These are phyloP conservation scores for Fraxinus paxiana DNA, from an alignment of 305 asterid genomes.

Conservation along the genomic window DNA sequence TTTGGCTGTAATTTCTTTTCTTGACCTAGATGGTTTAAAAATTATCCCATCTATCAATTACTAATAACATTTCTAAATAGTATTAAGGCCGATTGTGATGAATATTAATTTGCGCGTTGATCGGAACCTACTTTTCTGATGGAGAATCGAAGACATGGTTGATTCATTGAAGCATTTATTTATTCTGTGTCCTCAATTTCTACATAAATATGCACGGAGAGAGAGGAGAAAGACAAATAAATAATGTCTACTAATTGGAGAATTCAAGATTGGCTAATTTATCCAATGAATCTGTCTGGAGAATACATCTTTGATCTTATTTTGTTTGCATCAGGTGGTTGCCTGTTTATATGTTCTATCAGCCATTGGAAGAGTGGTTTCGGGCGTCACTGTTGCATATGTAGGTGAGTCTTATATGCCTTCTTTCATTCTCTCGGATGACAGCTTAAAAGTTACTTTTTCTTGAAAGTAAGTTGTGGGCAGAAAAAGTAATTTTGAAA, in stretches of 20 bases:
- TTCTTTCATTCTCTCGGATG: not conserved
- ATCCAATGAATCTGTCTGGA: not conserved
- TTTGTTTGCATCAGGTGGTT: conserved; percentile 50
- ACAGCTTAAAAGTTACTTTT: not conserved
- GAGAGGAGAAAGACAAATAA: not conserved
- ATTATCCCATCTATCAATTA: not conserved
- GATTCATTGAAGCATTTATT: not conserved
- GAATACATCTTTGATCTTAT: not conserved
- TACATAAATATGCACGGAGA: not conserved
- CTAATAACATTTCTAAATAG: not conserved
- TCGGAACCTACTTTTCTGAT: not conserved
- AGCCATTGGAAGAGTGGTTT: conserved; percentile 67
- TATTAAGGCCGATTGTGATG: not conserved
- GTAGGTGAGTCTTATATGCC: conserved; percentile 45
- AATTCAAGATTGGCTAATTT: not conserved
- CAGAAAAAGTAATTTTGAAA: not conserved
- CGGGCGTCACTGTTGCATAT: conserved; percentile 81
- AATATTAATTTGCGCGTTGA: not conserved
- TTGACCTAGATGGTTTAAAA: not conserved
- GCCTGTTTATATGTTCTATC: conserved; percentile 67
- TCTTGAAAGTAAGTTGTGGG: not conserved
- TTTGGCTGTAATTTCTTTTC: not conserved
- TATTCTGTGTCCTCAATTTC: not conserved
- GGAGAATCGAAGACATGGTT: not conserved
- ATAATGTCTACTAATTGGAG: not conserved